A percentile compares a stretch with the other conserved stretches of the same genome.
Conservation (phyloP, 2,329 filamentous ascomycete genomes). For the Aspergillus persii region DNA sequence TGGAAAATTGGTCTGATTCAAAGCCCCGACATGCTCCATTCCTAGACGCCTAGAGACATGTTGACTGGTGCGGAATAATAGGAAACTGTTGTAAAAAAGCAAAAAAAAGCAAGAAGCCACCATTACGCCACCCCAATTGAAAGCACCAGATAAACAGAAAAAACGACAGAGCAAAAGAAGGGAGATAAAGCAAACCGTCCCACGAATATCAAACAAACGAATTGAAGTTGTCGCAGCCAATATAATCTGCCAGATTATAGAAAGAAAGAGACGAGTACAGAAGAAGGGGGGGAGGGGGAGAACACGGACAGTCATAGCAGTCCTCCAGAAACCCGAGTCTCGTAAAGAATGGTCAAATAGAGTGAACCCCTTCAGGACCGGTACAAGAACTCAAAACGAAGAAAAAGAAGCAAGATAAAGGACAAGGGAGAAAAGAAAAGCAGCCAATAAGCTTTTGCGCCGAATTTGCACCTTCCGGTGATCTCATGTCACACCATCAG, state of each 20-base stretch:
- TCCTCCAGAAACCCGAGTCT: slow-evolving; percentile 14
- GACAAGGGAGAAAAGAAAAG: slow-evolving; percentile 24
- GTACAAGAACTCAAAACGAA: neutral
- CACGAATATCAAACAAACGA: slow-evolving; percentile 20
- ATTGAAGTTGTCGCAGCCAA: slow-evolving; percentile 10
- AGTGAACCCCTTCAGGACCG: slow-evolving; percentile 2
- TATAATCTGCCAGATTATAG: slow-evolving; percentile 3
- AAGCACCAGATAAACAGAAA: neutral
- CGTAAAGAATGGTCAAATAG: neutral
- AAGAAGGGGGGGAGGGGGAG: neutral
- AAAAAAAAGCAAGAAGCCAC: slow-evolving; percentile 13
- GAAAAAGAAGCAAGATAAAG: slow-evolving; percentile 15
- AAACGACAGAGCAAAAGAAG: neutral
- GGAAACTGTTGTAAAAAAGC: neutral
- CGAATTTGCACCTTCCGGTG: slow-evolving; percentile 30
- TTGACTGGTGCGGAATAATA: slow-evolving; percentile 1
- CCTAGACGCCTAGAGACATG: slow-evolving; percentile 5
- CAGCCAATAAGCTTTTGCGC: slow-evolving; percentile 30
- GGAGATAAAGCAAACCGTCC: slow-evolving; percentile 9
- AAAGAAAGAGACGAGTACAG: neutral
- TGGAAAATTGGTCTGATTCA: neutral
- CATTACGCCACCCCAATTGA: slow-evolving; percentile 19
- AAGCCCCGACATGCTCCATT: slow-evolving; percentile 4
- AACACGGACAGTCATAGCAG: slow-evolving; percentile 6
- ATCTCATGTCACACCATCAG: slow-evolving; percentile 27